Evolutionary conservation across 129 eudicot species (phyloP), one percentile per base, ranked within the genome.

Genomic region (Escallonia rubra): DNA sequence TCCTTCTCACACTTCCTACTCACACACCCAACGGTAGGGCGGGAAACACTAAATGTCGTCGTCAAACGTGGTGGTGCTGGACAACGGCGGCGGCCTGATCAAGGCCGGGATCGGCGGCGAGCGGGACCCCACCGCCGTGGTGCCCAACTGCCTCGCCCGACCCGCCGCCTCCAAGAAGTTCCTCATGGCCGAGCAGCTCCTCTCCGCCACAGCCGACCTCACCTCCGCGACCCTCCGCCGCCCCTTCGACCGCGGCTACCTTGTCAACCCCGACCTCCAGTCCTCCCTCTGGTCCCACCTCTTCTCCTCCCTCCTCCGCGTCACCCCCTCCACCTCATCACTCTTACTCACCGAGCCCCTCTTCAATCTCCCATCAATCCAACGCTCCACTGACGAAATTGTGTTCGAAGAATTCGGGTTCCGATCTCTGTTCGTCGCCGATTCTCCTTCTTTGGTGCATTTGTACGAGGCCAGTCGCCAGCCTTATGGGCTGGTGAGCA

Each of bases 191-290:
- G 85, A 84, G 79, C 88, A 82, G 9, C 89, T 89, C 68, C 80
- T 80, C 61, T 74, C 95, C 49, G 84, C 86, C 43, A 4, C 79
- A 44, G 76, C 69, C 41, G 97, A 89, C 88, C 97, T 87, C 41
- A 94, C 99, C 72, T 94, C 99, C 79, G 93, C 91, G 82, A 72
- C 93, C 5, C 61, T 90, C 87, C 95, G 96, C 74, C 99, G 97
- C 60, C 99, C 99, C 70, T 78, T 73, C 81, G 97, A 89, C 96
- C 93, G 97, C 57, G 99, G 99, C 54, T 79, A 89, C 76, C 87
- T 94, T 45, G 81, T 85, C 56, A 89, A 94, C 79, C 93, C 85
- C 3, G 97, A 89, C 48, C 99, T 94, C 70, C 96, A 94, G 68
- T 79, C 93, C 69, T 56, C 89, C 75, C 74, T 94, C 72, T 89